These are phyloP conservation scores for Metarhizium humberi DNA, from an alignment of 2,329 filamentous ascomycete genomes.

Conservation along the genomic window DNA sequence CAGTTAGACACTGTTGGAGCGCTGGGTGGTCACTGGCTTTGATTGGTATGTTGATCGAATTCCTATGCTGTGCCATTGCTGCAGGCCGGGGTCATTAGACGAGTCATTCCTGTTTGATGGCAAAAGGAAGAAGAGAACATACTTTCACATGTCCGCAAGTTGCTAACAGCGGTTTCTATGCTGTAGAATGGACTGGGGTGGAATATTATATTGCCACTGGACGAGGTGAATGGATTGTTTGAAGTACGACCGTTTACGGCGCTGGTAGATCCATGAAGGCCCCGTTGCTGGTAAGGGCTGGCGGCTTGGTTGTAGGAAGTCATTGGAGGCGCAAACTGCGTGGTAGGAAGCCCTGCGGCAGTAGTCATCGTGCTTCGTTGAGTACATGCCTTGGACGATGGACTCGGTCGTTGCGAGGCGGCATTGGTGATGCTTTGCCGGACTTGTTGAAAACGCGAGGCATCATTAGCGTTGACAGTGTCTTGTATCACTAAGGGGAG, in stretches of 20 bases:
- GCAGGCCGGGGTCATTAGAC: conserved; percentile 8
- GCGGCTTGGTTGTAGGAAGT: conserved; percentile 10
- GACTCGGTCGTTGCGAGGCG: conserved; percentile 18
- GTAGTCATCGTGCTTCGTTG: conserved; percentile 2
- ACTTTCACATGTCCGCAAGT: conserved; percentile 65
- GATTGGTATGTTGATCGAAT: conserved; percentile 35
- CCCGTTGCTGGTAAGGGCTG: conserved; percentile 7
- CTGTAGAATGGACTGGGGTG: conserved; percentile 82
- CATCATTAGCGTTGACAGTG: conserved; percentile 26
- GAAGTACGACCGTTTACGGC: conserved; percentile 13
- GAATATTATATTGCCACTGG: conserved; percentile 22
- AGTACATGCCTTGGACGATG: conserved; percentile 11
- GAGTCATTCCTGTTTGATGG: conserved; percentile 18
- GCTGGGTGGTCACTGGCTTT: conserved; percentile 41
- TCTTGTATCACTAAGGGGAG: conserved; percentile 30
- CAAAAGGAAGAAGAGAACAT: conserved; percentile 10
- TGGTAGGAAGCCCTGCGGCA: not conserved
- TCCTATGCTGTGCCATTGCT: conserved; percentile 48
- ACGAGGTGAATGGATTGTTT: conserved; percentile 9
- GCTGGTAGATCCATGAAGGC: conserved; percentile 7
- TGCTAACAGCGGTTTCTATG: conserved; percentile 55
- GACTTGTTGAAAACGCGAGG: conserved; percentile 32
- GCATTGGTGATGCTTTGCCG: conserved; percentile 31
- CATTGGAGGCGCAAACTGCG: conserved; percentile 12
- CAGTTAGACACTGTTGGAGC: conserved; percentile 45